phyloP scores from a whole-genome alignment of 176 grass and related monocot genomes.

The Hordeum marinum region DNA sequence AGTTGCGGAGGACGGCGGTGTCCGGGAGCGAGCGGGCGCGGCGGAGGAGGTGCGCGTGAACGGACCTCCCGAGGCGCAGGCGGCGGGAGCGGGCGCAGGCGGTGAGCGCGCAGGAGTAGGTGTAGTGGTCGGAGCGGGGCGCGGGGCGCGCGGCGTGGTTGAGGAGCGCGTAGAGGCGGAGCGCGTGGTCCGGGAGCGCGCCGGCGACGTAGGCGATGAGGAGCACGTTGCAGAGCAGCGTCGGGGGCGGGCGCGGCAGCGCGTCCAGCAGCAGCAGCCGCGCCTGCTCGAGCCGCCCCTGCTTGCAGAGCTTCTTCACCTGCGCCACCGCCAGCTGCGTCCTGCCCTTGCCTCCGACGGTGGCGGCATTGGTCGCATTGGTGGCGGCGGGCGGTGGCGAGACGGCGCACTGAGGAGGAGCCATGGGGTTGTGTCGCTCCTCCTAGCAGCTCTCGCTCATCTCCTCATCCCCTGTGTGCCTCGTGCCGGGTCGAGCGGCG shows the following conservation, averaged over 20 bases:
- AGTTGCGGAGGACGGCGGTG: conserved; percentile 69
- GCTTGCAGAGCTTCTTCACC: conserved; percentile 72
- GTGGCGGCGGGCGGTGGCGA: neutral
- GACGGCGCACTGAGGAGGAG: conserved; percentile 24
- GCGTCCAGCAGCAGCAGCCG: conserved; percentile 56
- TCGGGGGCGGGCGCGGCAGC: conserved; percentile 49
- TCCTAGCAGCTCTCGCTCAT: conserved; percentile 20
- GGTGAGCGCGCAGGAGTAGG: conserved; percentile 85
- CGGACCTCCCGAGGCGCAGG: conserved; percentile 61
- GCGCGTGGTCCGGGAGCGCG: conserved; percentile 64
- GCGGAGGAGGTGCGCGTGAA: conserved; percentile 70
- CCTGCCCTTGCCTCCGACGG: neutral
- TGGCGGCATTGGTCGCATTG: neutral
- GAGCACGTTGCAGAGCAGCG: conserved; percentile 72
- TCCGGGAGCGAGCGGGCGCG: conserved; percentile 39
- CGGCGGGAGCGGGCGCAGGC: conserved; percentile 64
- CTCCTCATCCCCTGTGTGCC: conserved; percentile 38
- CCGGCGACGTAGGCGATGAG: conserved; percentile 80
- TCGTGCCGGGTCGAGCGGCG: conserved; percentile 8
- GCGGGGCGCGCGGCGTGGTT: conserved; percentile 29
- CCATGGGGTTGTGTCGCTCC: conserved; percentile 29
- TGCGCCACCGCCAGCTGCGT: conserved; percentile 31
- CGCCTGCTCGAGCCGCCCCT: conserved; percentile 65
- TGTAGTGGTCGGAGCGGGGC: conserved; percentile 70
- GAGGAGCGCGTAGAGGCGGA: conserved; percentile 81